phyloP scores from a whole-genome alignment of 305 asterid species.

The Lippia alba region DNA sequence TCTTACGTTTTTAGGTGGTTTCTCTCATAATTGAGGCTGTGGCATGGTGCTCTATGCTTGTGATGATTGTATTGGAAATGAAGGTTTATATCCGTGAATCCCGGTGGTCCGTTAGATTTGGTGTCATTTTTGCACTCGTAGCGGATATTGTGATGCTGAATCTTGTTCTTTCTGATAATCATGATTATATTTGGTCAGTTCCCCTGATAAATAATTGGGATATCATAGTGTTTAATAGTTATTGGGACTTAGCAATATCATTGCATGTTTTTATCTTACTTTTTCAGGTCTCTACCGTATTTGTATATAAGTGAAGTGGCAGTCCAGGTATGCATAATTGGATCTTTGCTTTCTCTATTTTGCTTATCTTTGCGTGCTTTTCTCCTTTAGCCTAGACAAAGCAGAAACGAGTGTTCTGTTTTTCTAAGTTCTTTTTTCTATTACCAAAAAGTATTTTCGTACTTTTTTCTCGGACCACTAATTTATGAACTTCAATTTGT shows the following conservation, averaged over 20 bases:
- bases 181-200: slow-evolving; percentile 71
- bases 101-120: slow-evolving; percentile 91
- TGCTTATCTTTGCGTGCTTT: slow-evolving; percentile 43
- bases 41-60: slow-evolving; percentile 80
- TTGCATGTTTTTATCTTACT: slow-evolving; percentile 35
- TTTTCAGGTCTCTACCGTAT: slow-evolving; percentile 76
- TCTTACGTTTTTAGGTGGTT: slow-evolving; percentile 52
- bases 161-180: slow-evolving; percentile 63
- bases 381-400: too few species aligned
- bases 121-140: slow-evolving; percentile 69
- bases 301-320: slow-evolving; percentile 76
- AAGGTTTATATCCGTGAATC: slow-evolving; percentile 71
- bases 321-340: slow-evolving; percentile 63
- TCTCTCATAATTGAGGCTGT: slow-evolving; percentile 73
- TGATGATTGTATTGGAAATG: slow-evolving; percentile 74
- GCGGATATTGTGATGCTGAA: slow-evolving; percentile 86
- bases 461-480: not conserved
- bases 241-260: not conserved
- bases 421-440: too few species aligned
- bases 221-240: slow-evolving; percentile 5
- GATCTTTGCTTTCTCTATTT: slow-evolving; percentile 26
- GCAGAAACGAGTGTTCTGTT: too few species aligned
- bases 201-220: slow-evolving; percentile 26
- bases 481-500: slow-evolving; percentile 23
- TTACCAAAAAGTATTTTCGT: slow-evolving; percentile 1